Conservation (phyloP, 345 rosid genomes). For the Sisymbrium irio region DNA sequence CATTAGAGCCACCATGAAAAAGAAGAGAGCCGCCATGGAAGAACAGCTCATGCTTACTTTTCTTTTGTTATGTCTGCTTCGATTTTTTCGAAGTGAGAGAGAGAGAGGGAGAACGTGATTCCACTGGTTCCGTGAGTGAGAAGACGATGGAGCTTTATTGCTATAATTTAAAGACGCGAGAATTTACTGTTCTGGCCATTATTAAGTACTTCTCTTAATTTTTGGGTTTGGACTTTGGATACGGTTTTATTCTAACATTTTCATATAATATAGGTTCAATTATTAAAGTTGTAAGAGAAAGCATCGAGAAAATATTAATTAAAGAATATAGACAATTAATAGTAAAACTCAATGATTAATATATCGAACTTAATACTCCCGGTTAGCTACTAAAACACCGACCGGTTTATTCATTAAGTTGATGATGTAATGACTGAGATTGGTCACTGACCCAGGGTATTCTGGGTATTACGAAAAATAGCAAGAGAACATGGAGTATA, state of each 20-base stretch:
- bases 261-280: not conserved
- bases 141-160: conserved; percentile 20
- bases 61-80: conserved; percentile 32
- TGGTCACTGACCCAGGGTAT: conserved; percentile 4
- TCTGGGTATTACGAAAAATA: not conserved
- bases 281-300: not conserved
- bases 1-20: conserved; percentile 39
- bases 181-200: conserved; percentile 21
- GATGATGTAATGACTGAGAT: not conserved
- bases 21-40: conserved; percentile 37
- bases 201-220: not conserved
- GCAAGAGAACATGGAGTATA: conserved; percentile 30
- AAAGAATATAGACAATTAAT: not conserved
- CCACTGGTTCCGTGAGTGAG: conserved; percentile 25
- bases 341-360: conserved; percentile 14
- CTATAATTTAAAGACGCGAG: conserved; percentile 12
- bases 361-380: not conserved
- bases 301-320: not conserved
- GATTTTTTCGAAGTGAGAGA: conserved; percentile 17
- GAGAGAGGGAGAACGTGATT: conserved; percentile 26
- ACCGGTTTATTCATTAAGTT: conserved; percentile 12
- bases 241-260: not conserved
- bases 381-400: conserved; percentile 1
- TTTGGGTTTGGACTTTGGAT: conserved; percentile 10
- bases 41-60: conserved; percentile 16